Conservation (phyloP, 306 rosid species). For the Prunus fruticosa region DNA sequence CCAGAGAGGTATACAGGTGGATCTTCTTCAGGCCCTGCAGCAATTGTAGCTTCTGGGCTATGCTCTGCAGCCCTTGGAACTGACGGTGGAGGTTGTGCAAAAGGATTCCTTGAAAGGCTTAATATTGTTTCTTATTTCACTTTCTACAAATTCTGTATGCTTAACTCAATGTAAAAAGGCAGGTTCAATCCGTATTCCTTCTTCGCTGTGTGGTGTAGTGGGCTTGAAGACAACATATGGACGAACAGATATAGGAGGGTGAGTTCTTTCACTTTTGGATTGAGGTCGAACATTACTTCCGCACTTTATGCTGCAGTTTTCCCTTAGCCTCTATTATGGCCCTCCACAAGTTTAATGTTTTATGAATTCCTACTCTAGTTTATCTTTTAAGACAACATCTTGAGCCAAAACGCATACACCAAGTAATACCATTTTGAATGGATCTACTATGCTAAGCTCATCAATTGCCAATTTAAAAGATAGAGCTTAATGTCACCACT, state of each 20-base stretch:
- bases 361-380: neutral
- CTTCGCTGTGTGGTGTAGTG: conserved; percentile 95
- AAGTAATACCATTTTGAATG: neutral
- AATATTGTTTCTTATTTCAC: conserved; percentile 8
- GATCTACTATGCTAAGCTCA: neutral
- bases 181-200: conserved; percentile 96
- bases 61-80: conserved; percentile 97
- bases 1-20: conserved; percentile 94
- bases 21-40: conserved; percentile 98
- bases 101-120: conserved; percentile 12
- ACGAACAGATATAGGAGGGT: conserved; percentile 75
- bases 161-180: conserved; percentile 37
- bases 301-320: neutral
- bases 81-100: conserved; percentile 90
- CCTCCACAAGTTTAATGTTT: neutral
- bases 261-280: conserved; percentile 35
- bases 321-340: neutral
- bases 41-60: conserved; percentile 91
- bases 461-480: neutral
- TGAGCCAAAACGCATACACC: neutral
- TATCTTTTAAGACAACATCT: neutral
- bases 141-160: conserved; percentile 17
- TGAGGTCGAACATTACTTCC: neutral
- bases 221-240: conserved; percentile 88
- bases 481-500: neutral